Conservation (phyloP, 176 grass and related monocot species). For the Oryza glumipatula region DNA sequence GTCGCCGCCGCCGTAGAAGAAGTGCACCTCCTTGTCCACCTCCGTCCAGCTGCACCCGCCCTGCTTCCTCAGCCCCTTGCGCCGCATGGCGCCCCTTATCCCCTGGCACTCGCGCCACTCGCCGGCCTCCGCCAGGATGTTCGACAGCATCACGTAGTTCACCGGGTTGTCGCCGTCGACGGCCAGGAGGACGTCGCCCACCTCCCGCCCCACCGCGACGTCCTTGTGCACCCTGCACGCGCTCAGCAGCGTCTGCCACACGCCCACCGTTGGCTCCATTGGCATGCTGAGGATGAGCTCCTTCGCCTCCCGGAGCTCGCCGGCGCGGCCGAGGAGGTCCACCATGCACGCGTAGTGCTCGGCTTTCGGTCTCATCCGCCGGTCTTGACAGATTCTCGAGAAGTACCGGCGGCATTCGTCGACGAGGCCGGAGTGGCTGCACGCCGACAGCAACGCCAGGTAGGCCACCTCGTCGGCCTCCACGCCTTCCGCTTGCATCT, state of each 20-base stretch:
- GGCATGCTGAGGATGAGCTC: constrained; percentile 52
- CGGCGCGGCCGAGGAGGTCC: constrained; percentile 47
- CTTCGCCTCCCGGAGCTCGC: constrained; percentile 48
- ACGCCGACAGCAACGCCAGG: constrained; percentile 57
- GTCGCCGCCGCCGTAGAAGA: constrained; percentile 53
- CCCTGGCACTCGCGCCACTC: constrained; percentile 48
- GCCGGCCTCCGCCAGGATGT: constrained; percentile 45
- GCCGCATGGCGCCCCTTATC: constrained; percentile 40
- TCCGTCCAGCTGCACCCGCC: constrained; percentile 68
- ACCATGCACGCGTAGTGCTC: constrained; percentile 61
- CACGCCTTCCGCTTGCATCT: constrained; percentile 32
- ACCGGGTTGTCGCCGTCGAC: constrained; percentile 45
- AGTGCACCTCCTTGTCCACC: constrained; percentile 49
- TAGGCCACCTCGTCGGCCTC: constrained; percentile 48
- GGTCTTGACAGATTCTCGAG: background rate
- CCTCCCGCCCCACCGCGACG: constrained; percentile 39
- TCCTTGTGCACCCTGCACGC: constrained; percentile 55
- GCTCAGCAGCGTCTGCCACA: constrained; percentile 55
- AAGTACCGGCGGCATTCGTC: constrained; percentile 44
- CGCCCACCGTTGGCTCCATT: constrained; percentile 34
- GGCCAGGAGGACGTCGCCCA: constrained; percentile 29
- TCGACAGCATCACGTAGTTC: constrained; percentile 57
- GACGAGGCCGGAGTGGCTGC: constrained; percentile 56
- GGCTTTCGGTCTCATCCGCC: constrained; percentile 5
- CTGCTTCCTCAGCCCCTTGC: constrained; percentile 46